Base-by-base conservation (phyloP, 78 protist species). In the Emiliania huxleyi region DNA sequence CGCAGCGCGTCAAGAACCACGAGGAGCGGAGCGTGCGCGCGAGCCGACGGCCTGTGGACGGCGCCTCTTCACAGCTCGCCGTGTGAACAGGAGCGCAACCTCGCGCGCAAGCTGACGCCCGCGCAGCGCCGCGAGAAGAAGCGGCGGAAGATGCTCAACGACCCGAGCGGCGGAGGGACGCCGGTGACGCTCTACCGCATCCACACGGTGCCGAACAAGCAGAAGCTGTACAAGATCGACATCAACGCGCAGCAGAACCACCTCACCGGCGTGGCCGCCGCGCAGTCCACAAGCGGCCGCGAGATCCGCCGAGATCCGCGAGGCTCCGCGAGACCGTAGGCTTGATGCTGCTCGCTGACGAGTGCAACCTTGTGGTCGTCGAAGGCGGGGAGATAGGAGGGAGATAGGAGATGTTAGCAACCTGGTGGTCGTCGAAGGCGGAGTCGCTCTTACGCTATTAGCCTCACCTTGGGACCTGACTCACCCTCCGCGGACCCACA, bases 71-170 rank as follows among this genome's bases (percentile, higher is more conserved):
- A n/a, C n/a, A n/a, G n/a, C n/a, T n/a, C n/a, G n/a, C n/a, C n/a
- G n/a, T n/a, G n/a, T n/a, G n/a, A n/a, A n/a, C n/a, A n/a, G n/a
- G n/a, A n/a, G n/a, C 38, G 45, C 26, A 96, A 96, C 46, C 84
- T 37, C 15, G 95, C 93, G 49, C 75, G 93, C 22, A 83, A 49
- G 42, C 73, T 95, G 55, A 95, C 93, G 29, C 77, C 90, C 11
- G 96, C 95, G 44, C 92, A 93, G 87, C 48, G 94, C 35, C 69
- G 81, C 45, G 95, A 94, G 69, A 95, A 95, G 77, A 79, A 38
- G 15, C 42, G 40, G 29, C 77, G 62, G 26, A 95, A 93, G 90
- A 44, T 87, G 62, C 26, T 49, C 42, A 49, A 38, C 18, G 97
- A 95, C 87, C 48, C 46, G n/a, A 37, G 33, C 43, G 83, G 44